Base-by-base conservation (phyloP, 148 eudicot species). In the Silene latifolia region DNA sequence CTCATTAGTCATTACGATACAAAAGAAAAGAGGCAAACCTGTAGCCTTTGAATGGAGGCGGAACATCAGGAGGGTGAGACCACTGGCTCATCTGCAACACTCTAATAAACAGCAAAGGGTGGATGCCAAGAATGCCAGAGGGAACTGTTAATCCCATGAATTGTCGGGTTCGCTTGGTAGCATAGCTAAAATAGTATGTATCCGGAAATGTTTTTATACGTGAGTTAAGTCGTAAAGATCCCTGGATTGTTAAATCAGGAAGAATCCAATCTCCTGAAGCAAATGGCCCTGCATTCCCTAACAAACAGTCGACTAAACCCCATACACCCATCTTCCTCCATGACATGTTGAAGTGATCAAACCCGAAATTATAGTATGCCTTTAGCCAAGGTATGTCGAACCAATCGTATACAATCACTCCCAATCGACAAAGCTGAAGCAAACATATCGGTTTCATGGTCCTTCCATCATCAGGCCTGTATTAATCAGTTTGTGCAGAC, bases 181-280 rank as follows among this genome's bases (percentile, higher is more conserved):
- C 98, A 51, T 94, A 94, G 80, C 98, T 91, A 77, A 91, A 94
- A 75, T 94, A 94, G 77, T 89, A 94, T 7, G 98, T 94, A 60
- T 86, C 85, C 0, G 98, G 91, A 79, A 91, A 94, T 48, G 98
- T 91, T 23, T 74, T 80, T 44, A 94, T 47, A 74, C 79, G 87
- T 60, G 85, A 82, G 83, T 94, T 94, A 35, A 94, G 80, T 78
- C 82, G 80, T 59, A 87, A 76, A 8, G 97, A 86, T 19, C 98
- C 98, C 76, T 93, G 95, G 53, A 93, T 82, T 0, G 97, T 87
- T 39, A 93, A 84, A 83, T 93, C 97, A 1, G 98, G 98, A 67
- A 93, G 87, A 65, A 93, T 89, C 98, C 98, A 93, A 68, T 93
- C 98, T 74, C 91, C 97, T 17, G 98, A 83, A 39, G 97, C 95